These are phyloP conservation scores for Aspergillus intermedius DNA, from an alignment of 2,329 filamentous ascomycete species.

Conservation along the genomic window DNA sequence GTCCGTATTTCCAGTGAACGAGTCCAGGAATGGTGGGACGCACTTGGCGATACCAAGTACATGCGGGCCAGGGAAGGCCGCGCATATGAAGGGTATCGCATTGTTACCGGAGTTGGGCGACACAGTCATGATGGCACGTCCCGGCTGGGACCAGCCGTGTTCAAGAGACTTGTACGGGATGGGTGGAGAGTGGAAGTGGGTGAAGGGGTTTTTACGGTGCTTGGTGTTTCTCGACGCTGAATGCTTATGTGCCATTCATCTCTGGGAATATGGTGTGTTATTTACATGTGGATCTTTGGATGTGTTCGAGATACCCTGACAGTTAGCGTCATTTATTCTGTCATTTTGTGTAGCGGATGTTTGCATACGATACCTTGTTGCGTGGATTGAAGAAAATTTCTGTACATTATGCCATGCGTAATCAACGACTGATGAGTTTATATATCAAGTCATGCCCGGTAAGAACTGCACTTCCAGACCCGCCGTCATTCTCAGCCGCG, in stretches of 20 bases:
- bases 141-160: constrained; percentile 72
- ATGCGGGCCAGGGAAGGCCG: constrained; percentile 37
- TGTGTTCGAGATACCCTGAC: constrained; percentile 13
- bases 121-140: constrained; percentile 74
- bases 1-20: constrained; percentile 66
- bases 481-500: no score
- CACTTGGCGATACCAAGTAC: constrained; percentile 59
- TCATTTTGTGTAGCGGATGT: neutral
- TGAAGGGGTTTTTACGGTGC: constrained; percentile 64
- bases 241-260: neutral
- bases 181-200: constrained; percentile 76
- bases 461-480: no score
- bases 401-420: no score
- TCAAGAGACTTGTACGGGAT: constrained; percentile 63
- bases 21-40: constrained; percentile 69
- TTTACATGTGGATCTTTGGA: constrained; percentile 1
- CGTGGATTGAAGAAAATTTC: no score
- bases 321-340: neutral
- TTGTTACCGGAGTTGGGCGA: constrained; percentile 74
- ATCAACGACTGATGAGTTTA: no score
- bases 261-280: neutral
- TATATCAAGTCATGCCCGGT: no score
- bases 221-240: constrained; percentile 45
- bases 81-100: constrained; percentile 55
- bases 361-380: no score